phyloP scores from a whole-genome alignment of 169 alveolate genomes.

The Cryptosporidium parvum region DNA sequence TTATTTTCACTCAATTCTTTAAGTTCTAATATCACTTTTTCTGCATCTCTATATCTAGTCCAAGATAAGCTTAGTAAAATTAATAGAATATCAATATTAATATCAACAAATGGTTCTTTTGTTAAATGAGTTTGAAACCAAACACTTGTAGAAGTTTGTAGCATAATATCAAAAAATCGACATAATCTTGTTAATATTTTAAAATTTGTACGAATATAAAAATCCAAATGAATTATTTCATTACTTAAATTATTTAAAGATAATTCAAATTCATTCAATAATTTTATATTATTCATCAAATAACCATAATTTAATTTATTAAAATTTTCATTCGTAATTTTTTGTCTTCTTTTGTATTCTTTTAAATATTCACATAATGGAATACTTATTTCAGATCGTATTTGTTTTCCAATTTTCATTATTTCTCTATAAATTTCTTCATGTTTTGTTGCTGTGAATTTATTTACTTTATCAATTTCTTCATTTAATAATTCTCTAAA shows the following conservation, averaged over 20 bases:
- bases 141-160: constrained; percentile 79
- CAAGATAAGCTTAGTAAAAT: constrained; percentile 81
- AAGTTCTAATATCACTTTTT: background rate
- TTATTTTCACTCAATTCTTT: constrained; percentile 8
- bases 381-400: constrained; percentile 61
- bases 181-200: constrained; percentile 78
- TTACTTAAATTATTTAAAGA: constrained; percentile 76
- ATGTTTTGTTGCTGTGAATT: constrained; percentile 78
- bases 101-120: constrained; percentile 82
- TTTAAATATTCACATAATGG: constrained; percentile 27
- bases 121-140: constrained; percentile 83
- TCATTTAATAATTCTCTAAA: constrained; percentile 78
- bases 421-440: constrained; percentile 76
- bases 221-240: constrained; percentile 80
- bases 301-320: background rate
- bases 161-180: constrained; percentile 78
- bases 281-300: constrained; percentile 27
- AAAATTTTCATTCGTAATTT: background rate
- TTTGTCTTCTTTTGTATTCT: constrained; percentile 15
- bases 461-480: constrained; percentile 79
- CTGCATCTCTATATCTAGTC: constrained; percentile 77
- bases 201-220: constrained; percentile 78
- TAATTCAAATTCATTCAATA: constrained; percentile 1
- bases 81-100: constrained; percentile 82
- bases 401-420: constrained; percentile 67